Evolutionary conservation across 164 flowering plant species (phyloP), one percentile per base, ranked within the genome.

Genomic region (Nymphaea thermarum): DNA sequence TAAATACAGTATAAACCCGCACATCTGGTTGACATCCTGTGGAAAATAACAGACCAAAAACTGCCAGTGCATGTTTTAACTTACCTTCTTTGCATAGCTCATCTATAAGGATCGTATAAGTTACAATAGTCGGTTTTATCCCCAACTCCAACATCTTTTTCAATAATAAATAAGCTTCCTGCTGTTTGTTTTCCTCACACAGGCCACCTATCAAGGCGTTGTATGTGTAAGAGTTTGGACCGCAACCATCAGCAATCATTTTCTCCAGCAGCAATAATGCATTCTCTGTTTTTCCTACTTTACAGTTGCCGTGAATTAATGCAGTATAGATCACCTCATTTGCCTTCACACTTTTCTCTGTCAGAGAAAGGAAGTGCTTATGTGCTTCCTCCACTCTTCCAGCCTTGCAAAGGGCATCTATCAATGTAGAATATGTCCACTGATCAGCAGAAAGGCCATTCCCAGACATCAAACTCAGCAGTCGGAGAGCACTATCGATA

Each of bases 281-380:
- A 76, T 64, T 66, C 17, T 78, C 82, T 5, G 81, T 43, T 71
- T 81, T 85, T 61, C 82, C 89, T 7, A 69, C 74, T 72, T 85
- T 85, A 79, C 90, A 86, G 64, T 80, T 83, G 6, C 96, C 98
- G 77, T 86, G 88, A 73, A 91, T 85, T 72, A 91, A 62, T 67
- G 89, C 75, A 68, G 90, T 85, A 73, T 80, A 89, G 11, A 84
- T 84, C 15, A 83, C 84, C 67, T 78, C 88, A 77, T 89, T 86
- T 42, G 85, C 73, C 62, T 80, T 80, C 57, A 86, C 67, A 11
- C 82, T 82, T 71, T 87, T 85, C 71, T 78, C 83, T 60, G 71
- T 60, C 4, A 91, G 76, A 53, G 90, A 84, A 65, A 82, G 81
- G 77, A 87, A 82, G 25, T 86, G 60, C 5, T 7, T 11, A 68